Base-by-base conservation (phyloP, 2,329 filamentous ascomycete genomes). In the Fonsecaea erecta region DNA sequence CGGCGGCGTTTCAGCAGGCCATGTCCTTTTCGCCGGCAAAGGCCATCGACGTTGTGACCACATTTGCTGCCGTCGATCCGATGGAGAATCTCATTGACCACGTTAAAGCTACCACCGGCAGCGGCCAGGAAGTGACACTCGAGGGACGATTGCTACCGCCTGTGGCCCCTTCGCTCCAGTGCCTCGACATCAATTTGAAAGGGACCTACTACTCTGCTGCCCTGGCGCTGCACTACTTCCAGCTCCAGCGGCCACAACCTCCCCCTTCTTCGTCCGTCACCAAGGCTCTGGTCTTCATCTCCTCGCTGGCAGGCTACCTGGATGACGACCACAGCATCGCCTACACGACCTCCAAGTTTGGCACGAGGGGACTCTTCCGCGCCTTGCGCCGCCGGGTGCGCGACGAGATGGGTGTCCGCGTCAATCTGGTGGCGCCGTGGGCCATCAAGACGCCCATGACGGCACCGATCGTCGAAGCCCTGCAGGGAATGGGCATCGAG, bases 211-310 rank as follows among this genome's bases (percentile, higher is more conserved):
- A 73, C 64, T 71, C 71, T 3, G 64, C 71, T 9, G 66, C 72
- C 32, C 72, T 77, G 7, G 73, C 75, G 0, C 59, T 75, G 18
- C 71, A 75, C 66, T 76, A 75, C 68, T 73, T 73, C 53, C 60
- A 40, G 18, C 62, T 63, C 18, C 59, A n/a, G n/a, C n/a, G 16
- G 51, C 7, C 48, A 7, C 58, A n/a, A 8, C 16, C 5, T 24
- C 24, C 28, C 1, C n/a, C 24, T 28, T 16, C 32, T 7, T n/a
- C 16, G n/a, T n/a, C n/a, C n/a, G n/a, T n/a, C n/a, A n/a, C 56
- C 14, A 69, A 65, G 46, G 26, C 43, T 16, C 52, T 69, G 3
- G 52, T 63, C 9, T 60, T 69, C 26, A 43, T 64, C 35, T 55
- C 67, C 34, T 67, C 64, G 7, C 53, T 69, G 14, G 64, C 67